These are phyloP conservation scores for Daphne laureola DNA, from an alignment of 441 rosid species.

Conservation along the genomic window DNA sequence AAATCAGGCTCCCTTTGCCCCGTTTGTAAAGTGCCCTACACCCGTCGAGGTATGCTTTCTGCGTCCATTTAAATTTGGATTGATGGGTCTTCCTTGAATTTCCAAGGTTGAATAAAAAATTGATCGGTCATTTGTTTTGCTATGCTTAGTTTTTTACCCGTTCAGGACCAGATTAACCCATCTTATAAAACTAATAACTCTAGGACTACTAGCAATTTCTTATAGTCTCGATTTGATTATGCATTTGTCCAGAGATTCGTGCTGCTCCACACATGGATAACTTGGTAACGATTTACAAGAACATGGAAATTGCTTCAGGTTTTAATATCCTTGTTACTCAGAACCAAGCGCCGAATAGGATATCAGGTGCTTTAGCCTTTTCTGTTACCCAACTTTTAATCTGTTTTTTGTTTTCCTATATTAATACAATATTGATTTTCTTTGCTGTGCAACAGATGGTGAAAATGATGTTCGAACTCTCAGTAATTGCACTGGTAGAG, in stretches of 20 bases:
- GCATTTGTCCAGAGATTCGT: conserved; percentile 51
- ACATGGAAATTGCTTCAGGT: conserved; percentile 86
- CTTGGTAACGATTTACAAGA: conserved; percentile 75
- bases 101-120: background rate
- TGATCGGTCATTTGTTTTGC: background rate
- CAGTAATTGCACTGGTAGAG: conserved; percentile 12
- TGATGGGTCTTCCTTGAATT: background rate
- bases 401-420: background rate
- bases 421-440: background rate
- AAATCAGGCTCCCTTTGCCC: conserved; percentile 65
- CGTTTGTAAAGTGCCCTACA: conserved; percentile 71
- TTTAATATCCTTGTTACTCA: conserved; percentile 53
- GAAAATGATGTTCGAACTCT: conserved; percentile 22
- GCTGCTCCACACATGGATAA: conserved; percentile 92
- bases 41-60: conserved; percentile 50
- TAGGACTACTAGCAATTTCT: background rate
- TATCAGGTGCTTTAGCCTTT: conserved; percentile 32
- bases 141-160: background rate
- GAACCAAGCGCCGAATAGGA: conserved; percentile 22
- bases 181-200: too few species aligned
- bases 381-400: background rate
- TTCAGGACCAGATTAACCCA: background rate
- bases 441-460: conserved; percentile 25
- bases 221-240: background rate
- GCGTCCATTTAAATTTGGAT: background rate